phyloP scores from a whole-genome alignment of 176 grass and related monocot species.

The Hordeum vulgare region MorexV3_pseudomolecules_assembly NC_058519.1:439994741-439995240 shows the following conservation, averaged over 20 bases:
- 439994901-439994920: background rate
- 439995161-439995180: background rate
- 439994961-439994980: background rate
- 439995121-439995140: no score
- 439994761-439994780: slow-evolving; percentile 49
- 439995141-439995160: no score
- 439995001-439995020: background rate
- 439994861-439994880: background rate
- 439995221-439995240: background rate
- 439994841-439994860: background rate
- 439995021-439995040: background rate
- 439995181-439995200: background rate
- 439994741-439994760: slow-evolving; percentile 72
- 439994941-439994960: background rate
- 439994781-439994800: slow-evolving; percentile 71
- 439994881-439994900: background rate
- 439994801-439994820: slow-evolving; percentile 65
- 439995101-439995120: background rate
- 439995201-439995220: background rate
- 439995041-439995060: background rate
- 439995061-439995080: background rate
- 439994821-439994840: no score
- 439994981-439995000: background rate
- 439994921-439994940: background rate
- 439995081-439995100: background rate